Evolutionary conservation across 169 alveolate species (phyloP).

Genomic region (Condylostoma magnum): DNA sequence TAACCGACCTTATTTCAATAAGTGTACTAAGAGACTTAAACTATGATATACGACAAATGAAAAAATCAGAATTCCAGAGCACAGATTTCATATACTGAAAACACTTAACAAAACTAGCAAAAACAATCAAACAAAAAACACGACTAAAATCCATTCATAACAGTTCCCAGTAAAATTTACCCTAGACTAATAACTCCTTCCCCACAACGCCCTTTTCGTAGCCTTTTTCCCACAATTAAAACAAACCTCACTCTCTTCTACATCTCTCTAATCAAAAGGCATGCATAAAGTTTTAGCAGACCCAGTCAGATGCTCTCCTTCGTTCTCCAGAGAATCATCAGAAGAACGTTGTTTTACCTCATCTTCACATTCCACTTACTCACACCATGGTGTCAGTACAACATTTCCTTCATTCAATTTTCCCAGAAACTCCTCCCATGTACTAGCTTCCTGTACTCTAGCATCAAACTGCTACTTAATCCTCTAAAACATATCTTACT

Average conservation of each 20-base stretch:
- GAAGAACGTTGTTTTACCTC: conserved; percentile 66
- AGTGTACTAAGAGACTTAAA: too few species aligned
- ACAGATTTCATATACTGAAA: too few species aligned
- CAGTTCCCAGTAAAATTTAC: too few species aligned
- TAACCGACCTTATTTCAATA: too few species aligned
- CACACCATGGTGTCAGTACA: conserved; percentile 83
- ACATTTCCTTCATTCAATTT: conserved; percentile 66
- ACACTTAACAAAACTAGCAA: too few species aligned
- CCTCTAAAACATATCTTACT: conserved; percentile 69
- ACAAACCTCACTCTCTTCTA: conserved; percentile 61
- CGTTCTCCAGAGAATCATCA: conserved; percentile 69
- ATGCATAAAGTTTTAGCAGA: conserved; percentile 83
- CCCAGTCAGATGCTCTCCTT: conserved; percentile 73
- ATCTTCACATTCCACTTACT: conserved; percentile 71
- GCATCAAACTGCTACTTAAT: conserved; percentile 50
- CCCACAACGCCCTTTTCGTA: conserved; percentile 69
- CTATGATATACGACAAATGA: too few species aligned
- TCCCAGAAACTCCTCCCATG: conserved; percentile 77
- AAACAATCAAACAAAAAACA: too few species aligned
- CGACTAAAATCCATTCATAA: too few species aligned
- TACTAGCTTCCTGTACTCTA: conserved; percentile 58
- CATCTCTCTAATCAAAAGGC: conserved; percentile 68
- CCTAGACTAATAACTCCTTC: conserved; percentile 80
- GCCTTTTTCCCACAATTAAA: conserved; percentile 78
- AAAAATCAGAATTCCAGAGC: too few species aligned